These are phyloP conservation scores for Ochetophila trinervis DNA, from an alignment of 306 rosid genomes.

Conservation along the genomic window DNA sequence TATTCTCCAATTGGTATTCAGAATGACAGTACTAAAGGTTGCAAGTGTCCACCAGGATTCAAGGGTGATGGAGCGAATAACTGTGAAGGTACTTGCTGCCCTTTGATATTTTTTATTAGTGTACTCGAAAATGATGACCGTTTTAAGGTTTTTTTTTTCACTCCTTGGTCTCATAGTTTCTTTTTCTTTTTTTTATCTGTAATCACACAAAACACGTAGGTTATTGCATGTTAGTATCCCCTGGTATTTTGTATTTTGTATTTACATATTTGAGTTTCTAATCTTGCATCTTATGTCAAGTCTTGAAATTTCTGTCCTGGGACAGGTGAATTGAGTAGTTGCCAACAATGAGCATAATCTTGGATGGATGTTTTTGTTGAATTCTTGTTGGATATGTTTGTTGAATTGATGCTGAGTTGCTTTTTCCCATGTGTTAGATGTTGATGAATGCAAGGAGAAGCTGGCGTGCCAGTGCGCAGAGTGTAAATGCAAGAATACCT, in stretches of 20 bases:
- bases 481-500: constrained; percentile 80
- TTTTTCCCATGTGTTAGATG: constrained; percentile 49
- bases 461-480: constrained; percentile 70
- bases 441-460: constrained; percentile 83
- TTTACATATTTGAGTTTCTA: neutral
- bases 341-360: neutral
- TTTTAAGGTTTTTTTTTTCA: too few species aligned
- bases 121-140: too few species aligned
- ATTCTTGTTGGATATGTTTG: neutral
- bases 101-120: neutral
- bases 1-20: constrained; percentile 28
- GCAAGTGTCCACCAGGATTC: constrained; percentile 88
- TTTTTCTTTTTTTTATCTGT: neutral
- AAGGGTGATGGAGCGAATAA: constrained; percentile 68
- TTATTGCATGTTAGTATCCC: neutral
- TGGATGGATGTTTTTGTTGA: neutral
- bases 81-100: constrained; percentile 66
- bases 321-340: neutral
- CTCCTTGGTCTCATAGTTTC: neutral
- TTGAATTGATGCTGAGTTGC: neutral
- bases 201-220: neutral
- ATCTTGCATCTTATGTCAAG: neutral
- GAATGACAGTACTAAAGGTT: constrained; percentile 71
- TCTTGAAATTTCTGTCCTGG: neutral
- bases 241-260: constrained; percentile 1